A percentile compares a stretch with the other conserved stretches of the same genome.
These are phyloP conservation scores for Nicotiana tabacum DNA, from an alignment of 257 asterid genomes.

Conservation along the genomic window DNA sequence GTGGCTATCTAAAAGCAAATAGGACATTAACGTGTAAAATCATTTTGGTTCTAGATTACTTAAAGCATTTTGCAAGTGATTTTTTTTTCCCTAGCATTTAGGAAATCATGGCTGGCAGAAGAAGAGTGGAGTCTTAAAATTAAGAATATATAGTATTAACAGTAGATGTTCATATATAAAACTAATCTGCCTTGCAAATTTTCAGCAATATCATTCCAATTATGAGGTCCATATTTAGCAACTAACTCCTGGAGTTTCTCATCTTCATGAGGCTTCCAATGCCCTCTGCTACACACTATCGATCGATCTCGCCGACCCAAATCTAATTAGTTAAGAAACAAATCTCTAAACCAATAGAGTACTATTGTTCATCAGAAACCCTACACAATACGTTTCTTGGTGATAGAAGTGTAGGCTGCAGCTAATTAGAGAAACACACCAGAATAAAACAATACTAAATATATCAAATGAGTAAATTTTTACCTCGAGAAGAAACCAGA, in stretches of 20 bases:
- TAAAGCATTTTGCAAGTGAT: too few species aligned
- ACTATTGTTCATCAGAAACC: not conserved
- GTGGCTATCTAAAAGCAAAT: too few species aligned
- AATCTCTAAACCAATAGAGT: not conserved
- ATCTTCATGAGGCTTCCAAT: slow-evolving; percentile 95
- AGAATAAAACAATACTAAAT: too few species aligned
- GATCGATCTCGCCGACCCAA: not conserved
- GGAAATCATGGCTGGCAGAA: too few species aligned
- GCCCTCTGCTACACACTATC: slow-evolving; percentile 64
- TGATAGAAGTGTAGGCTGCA: too few species aligned
- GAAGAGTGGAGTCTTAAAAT: not conserved
- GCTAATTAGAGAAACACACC: too few species aligned
- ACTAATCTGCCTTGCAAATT: slow-evolving; percentile 85
- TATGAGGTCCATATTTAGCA: slow-evolving; percentile 85
- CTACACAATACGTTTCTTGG: too few species aligned
- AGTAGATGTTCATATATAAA: slow-evolving; percentile 4
- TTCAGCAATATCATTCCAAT: slow-evolving; percentile 91
- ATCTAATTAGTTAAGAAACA: not conserved
- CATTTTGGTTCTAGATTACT: too few species aligned
- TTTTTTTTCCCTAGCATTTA: too few species aligned
- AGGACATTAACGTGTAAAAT: too few species aligned
- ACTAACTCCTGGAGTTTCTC: slow-evolving; percentile 74
- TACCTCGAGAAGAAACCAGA: not conserved
- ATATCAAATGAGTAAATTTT: not conserved
- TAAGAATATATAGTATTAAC: not conserved